Evolutionary conservation across 176 grass and related monocot genomes (phyloP), one percentile per base, ranked within the genome.

Genomic region (Cenchrus fungigraminus): DNA sequence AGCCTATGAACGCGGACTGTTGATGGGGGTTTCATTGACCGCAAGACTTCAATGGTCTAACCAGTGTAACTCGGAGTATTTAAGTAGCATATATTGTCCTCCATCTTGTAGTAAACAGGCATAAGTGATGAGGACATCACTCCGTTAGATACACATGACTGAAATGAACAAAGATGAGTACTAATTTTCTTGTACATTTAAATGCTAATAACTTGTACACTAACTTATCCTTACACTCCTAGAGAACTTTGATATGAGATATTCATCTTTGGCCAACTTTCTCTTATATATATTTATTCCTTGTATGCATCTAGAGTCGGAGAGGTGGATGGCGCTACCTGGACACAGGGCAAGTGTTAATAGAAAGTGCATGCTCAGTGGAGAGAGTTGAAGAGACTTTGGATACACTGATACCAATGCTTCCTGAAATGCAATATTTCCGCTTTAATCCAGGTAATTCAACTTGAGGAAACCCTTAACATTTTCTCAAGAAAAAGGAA

Each of bases 271-370:
- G 47, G 68, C 10, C 80, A 69, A 42, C 59, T 70, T 80, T 70
- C 76, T 89, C 68, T 82, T 72, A 76, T 78, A 81, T 80, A 81
- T 54, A 46, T 82, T 61, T 80, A 68, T 84, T 87, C 68, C 54
- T 62, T 87, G 76, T 87, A 31, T 87, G 76, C 34, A 53, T 95
- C 68, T 88, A 98, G 97, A 87, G 86, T 85, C 84, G 97, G 53
- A 92, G 94, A 94, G 93, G 97, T 83, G 97, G 97, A 49, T 98
- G 97, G 97, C 93, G 97, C 55, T 98, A 98, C 87, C 67, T 98
- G 80, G 97, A 98, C 74, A 98, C 97, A 50, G 97, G 97, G 32
- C 97, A 98, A 84, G 97, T 98, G 54, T 88, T 98, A 85, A 98
- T 98, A 79, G 97, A 98, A 89, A 98, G 97, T 87, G 45, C 97